Base-by-base conservation (phyloP, 23 red algal species). In the Agarophyton chilense region DNA sequence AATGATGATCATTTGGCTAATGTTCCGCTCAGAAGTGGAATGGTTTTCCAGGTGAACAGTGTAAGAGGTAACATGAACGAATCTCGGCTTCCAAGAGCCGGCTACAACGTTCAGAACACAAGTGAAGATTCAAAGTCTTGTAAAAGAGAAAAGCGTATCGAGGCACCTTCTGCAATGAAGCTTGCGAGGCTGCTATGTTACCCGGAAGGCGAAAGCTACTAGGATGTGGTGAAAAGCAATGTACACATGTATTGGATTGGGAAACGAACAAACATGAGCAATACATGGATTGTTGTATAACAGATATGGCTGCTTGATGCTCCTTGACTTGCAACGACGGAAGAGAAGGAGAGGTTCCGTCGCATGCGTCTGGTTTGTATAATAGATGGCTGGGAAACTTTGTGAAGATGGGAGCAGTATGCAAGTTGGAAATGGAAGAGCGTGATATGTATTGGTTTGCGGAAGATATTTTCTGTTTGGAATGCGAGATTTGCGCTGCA, bases 111-210 rank as follows among this genome's bases (percentile, higher is more conserved):
- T 28, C 9, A 25, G 19, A 4, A 25, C 55, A 1, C 55, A 58
- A 58, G 2, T 28, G 55, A 58, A 21, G 55, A 28, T 28, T 21
- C 17, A 58, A 58, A 25, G 24, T 1, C 40, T 29, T 28, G 21
- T 26, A 26, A 33, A 18, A 40, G 34, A 18, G 64, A 70, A 42
- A 70, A 42, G 40, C 64, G 64, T 4, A 42, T 70, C 5, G 64
- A 70, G 19, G 77, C 77, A 34, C 80, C 80, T 19, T 66, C 80
- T n/a, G 55, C 54, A 49, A 84, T 84, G 80, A 68, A 68, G 21
- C 80, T 84, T 26, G 53, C 56, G 55, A 65, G 80, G 19, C 39
- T 84, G 10, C 39, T 84, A 8, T 78, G 73, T 45, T n/a, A 32
- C 22, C 46, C 44, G 6, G 67, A 72, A 28, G 60, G 26, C 9